Percentiles rank a stretch among this genome's conserved stretches.
These are phyloP conservation scores for Chamaecrista fasciculata DNA, from an alignment of 306 rosid species.

Conservation along the genomic window DNA sequence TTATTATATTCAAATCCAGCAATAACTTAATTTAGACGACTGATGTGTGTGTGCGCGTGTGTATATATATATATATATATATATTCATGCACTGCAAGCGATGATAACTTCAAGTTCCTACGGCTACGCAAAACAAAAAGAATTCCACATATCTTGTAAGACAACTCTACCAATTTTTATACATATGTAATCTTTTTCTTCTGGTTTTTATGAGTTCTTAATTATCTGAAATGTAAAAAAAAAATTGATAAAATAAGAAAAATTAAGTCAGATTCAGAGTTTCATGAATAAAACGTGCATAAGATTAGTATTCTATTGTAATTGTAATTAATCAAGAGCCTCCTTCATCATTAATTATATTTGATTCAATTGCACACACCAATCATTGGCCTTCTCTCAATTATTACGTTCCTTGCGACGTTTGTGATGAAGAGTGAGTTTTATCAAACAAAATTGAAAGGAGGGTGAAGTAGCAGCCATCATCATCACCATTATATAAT, in stretches of 20 bases:
- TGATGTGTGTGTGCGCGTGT: too few species aligned
- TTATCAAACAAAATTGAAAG: constrained; percentile 13
- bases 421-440: background rate
- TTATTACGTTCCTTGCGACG: background rate
- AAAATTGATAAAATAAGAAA: too few species aligned
- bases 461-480: background rate
- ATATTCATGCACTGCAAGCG: background rate
- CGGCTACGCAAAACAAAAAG: background rate
- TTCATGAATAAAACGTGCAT: background rate
- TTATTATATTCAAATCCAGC: background rate
- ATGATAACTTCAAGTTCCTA: background rate
- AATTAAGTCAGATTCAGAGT: background rate
- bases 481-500: too few species aligned
- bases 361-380: background rate
- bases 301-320: background rate
- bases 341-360: background rate
- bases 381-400: constrained; percentile 32
- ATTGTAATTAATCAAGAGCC: background rate
- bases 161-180: constrained; percentile 2
- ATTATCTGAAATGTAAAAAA: too few species aligned
- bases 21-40: background rate
- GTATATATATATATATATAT: too few species aligned
- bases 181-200: background rate
- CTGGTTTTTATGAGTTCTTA: background rate
- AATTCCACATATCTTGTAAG: constrained; percentile 9